Evolutionary conservation across 352 stramenopile species (phyloP), one percentile per base, ranked within the genome.

Genomic region (Pythium volutum): DNA sequence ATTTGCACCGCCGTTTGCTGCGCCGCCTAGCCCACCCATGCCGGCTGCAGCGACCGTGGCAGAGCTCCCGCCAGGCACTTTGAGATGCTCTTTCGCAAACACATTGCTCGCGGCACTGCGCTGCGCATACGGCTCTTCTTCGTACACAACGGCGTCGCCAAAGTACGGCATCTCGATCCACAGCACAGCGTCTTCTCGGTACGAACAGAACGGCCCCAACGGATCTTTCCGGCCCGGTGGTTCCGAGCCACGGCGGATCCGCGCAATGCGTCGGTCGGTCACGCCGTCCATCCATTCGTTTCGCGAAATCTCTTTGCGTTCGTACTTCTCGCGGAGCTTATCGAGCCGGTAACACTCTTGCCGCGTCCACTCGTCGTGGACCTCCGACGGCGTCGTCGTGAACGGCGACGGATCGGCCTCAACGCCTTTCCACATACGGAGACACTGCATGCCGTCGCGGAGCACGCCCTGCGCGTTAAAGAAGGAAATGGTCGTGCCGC

Each of bases 281-380:
- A 95, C 82, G 53, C 82, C 87, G 60, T 98, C 91, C 72, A 98
- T 93, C 91, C 90, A 98, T 62, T 96, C 86, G 64, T 93, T 91
- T 20, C 79, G 76, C 25, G 77, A 63, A 48, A 96, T 92, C 46
- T 95, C 81, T 33, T 92, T 92, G 54, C 88, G 87, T 34, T 94
- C 88, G 69, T 95, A 96, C 66, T 88, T 89, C 60, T 97, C 89
- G 11, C 84, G 78, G 2, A 90, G 79, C 62, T 97, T 95, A 69
- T 94, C 84, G 31, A 96, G 75, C 25, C 84, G 81, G 31, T 91
- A 95, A 33, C 77, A 87, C 54, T 96, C 77, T 43, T 91, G 81
- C 15, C 73, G 63, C 15, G 77, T 60, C 81, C 81, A 93, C 43
- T 91, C 79, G 50, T 89, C 81, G 54, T 88, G 69, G 18, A 91